phyloP scores from a whole-genome alignment of 1,284 basidiomycete genomes.

The Cryptococcus sp. region DNA sequence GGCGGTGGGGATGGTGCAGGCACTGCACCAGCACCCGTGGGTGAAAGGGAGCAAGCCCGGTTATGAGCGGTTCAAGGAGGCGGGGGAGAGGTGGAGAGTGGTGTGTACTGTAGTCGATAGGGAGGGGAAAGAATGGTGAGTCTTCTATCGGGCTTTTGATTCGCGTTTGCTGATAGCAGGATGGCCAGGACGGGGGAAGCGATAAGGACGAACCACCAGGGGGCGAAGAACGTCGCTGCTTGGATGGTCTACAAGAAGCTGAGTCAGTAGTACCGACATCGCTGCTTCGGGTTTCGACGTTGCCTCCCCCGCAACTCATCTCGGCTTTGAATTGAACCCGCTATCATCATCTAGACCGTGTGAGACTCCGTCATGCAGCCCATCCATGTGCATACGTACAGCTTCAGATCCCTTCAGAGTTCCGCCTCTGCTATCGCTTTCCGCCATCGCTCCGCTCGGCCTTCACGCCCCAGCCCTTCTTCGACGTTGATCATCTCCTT shows the following conservation, averaged over 20 bases:
- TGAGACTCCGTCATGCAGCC: not conserved
- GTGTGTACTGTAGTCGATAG: constrained; percentile 11
- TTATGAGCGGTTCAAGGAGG: not conserved
- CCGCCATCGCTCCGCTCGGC: constrained; percentile 26
- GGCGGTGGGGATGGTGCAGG: constrained; percentile 9
- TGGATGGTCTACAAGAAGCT: constrained; percentile 10
- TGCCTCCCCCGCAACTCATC: too few relatives aligned
- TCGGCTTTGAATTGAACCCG: too few relatives aligned
- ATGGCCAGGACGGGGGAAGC: constrained; percentile 14
- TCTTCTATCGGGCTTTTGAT: not conserved
- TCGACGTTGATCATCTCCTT: constrained; percentile 24
- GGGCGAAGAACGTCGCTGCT: constrained; percentile 26
- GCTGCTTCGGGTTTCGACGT: too few relatives aligned
- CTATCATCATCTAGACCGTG: not conserved
- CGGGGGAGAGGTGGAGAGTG: constrained; percentile 8
- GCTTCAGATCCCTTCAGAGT: not conserved
- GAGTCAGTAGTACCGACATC: too few relatives aligned
- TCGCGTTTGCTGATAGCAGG: not conserved
- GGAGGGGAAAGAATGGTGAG: constrained; percentile 19
- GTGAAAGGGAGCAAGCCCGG: not conserved
- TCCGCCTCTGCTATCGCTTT: constrained; percentile 8
- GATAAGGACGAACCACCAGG: constrained; percentile 24
- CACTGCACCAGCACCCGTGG: constrained; percentile 8
- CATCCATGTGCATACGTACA: not conserved
- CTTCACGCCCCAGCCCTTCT: constrained; percentile 25